Base-by-base conservation (phyloP, 2,329 filamentous ascomycete species). In the Penicillium sp. region DNA sequence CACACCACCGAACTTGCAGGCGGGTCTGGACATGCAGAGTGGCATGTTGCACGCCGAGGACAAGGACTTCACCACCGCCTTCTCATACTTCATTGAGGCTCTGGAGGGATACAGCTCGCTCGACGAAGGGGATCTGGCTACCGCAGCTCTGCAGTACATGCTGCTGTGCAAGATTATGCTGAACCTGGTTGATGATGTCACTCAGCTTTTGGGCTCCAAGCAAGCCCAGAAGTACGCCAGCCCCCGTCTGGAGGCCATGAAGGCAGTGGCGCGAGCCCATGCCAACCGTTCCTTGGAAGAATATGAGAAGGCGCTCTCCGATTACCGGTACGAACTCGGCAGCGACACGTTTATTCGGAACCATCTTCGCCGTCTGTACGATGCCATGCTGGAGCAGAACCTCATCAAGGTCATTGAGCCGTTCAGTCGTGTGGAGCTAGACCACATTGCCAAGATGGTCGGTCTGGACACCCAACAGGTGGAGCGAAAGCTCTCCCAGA, bases 141-240 rank as follows among this genome's bases (percentile, higher is more conserved):
- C 94, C n/a, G 91, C 94, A 13, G 92, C 95, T 11, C 83, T 99
- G 66, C 95, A 99, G 82, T 99, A 99, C 83, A 99, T 99, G 95
- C 86, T 99, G 55, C 88, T 99, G 37, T 98, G 95, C 87, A 99
- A 99, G 83, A 95, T 99, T 77, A 99, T 99, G 96, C 85, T 99
- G 69, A 99, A 99, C 80, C 84, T 96, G 41, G 92, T 88, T 66
- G 93, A 98, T 81, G 96, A 99, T 77, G 94, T 99, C 76, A 96
- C 94, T 79, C 87, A 90, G 73, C 86, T 99, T 67, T 92, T 99
- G 87, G 87, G 90, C 33, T 96, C 92, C 55, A 99, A 99, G 85
- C 93, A 97, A 77, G 95, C 96, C 40, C 87, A 96, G 73, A 95
- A 96, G 79, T 98, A 99, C 75, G 93, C 93, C 35, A 92, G 94